These are phyloP conservation scores for Candolleomyces aberdarensis DNA, from an alignment of 768 basidiomycete genomes.

Conservation along the genomic window DNA sequence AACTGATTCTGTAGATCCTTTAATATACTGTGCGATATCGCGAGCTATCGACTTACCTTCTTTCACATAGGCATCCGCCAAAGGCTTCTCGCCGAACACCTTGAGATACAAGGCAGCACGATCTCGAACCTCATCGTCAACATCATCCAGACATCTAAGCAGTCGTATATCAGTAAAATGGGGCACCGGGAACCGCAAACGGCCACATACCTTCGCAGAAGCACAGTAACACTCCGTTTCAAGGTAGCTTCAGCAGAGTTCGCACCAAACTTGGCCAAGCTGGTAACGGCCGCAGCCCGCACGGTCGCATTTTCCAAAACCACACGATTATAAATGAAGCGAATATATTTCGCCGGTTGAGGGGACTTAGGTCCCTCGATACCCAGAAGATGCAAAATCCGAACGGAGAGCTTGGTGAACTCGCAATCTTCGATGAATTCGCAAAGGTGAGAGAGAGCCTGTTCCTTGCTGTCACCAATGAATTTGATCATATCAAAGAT, in stretches of 20 bases:
- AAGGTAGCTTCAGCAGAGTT: constrained; percentile 76
- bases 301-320: constrained; percentile 98
- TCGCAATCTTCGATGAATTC: constrained; percentile 99
- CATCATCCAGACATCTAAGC: constrained; percentile 89
- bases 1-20: constrained; percentile 62
- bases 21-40: background rate
- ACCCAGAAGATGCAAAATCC: constrained; percentile 92
- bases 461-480: constrained; percentile 93
- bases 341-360: constrained; percentile 98
- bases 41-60: constrained; percentile 60
- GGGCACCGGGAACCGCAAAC: background rate
- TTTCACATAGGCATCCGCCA: constrained; percentile 87
- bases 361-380: constrained; percentile 94
- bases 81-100: constrained; percentile 70
- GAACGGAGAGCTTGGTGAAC: constrained; percentile 97
- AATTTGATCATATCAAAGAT: constrained; percentile 99
- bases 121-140: constrained; percentile 98
- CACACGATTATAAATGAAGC: constrained; percentile 99
- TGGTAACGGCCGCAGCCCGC: constrained; percentile 91
- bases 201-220: constrained; percentile 69
- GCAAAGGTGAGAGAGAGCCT: constrained; percentile 95
- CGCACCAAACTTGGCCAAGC: constrained; percentile 95
- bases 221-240: constrained; percentile 82
- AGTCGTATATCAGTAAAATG: constrained; percentile 6
- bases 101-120: constrained; percentile 93